Evolutionary conservation across 2,329 filamentous ascomycete genomes (phyloP), one percentile per base, ranked within the genome.

Genomic region (Fusarium sp.): DNA sequence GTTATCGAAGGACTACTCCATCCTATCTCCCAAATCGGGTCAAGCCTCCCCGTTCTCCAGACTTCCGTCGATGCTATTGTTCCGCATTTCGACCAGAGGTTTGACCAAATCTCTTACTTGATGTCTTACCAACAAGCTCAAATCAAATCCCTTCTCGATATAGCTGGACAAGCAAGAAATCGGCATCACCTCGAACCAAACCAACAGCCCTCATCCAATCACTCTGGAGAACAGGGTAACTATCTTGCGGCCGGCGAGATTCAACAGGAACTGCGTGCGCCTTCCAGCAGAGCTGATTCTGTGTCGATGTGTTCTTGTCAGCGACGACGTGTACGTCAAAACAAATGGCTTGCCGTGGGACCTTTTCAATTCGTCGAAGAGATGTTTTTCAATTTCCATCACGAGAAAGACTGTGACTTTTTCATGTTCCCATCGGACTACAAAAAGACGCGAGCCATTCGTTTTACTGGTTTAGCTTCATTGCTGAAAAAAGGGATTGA

Each of bases 401-500:
- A 50, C 22, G 47, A 50, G 8, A 50, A n/a, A 32, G 47, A 18
- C 11, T 50, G 47, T 12, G 11, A 3, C 5, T 50, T 50, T 2
- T 50, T n/a, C 2, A 6, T 13, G 0, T 0, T 6, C 0, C 8
- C 47, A 2, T 13, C 47, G 12, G 28, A 0, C 8, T 50, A n/a
- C 47, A 3, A 13, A 18, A 50, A n/a, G 15, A 32, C 28, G 0
- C 28, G 11, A 18, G 2, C 22, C 5, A 3, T 50, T 13, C 22
- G 28, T 5, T 50, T 50, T 9, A 24, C 47, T 2, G 28, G 47
- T 0, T 1, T n/a, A 2, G 8, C 28, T 10, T 32, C 15, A 0
- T 7, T 24, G 3, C 6, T 50, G 0, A 50, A 18, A 32, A 50
- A 0, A 0, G 22, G 28, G 1, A 0, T 50, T 5, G 47, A 50